These are phyloP conservation scores for Nadsonia fulvescens DNA, from an alignment of 805 yeast species.

Conservation along the genomic window DNA sequence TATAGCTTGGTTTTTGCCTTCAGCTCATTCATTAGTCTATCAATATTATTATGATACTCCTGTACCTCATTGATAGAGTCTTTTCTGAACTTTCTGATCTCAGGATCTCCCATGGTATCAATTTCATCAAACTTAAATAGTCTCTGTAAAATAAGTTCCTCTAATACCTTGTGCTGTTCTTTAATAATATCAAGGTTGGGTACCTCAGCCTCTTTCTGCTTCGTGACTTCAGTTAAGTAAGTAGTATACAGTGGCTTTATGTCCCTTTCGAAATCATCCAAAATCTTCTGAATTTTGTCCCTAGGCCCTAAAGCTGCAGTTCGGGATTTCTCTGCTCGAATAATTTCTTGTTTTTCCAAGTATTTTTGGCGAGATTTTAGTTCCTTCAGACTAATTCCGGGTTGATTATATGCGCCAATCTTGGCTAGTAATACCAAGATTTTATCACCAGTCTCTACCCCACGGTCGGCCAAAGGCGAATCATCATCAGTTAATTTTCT, in stretches of 20 bases:
- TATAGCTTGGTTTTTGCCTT: conserved; percentile 4
- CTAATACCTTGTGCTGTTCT: conserved; percentile 17
- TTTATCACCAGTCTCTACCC: conserved; percentile 35
- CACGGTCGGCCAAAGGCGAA: conserved; percentile 30
- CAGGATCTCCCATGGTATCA: conserved; percentile 17
- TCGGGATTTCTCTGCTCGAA: conserved; percentile 2
- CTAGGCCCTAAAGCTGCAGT: conserved; percentile 8
- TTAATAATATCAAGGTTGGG: too few species aligned
- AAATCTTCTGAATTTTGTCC: conserved; percentile 14
- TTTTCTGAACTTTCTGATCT: conserved; percentile 17
- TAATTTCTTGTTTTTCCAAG: conserved; percentile 5
- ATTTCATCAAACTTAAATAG: conserved; percentile 19
- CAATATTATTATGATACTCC: conserved; percentile 15
- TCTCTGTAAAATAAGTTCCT: conserved; percentile 19
- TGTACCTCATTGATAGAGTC: conserved; percentile 19
- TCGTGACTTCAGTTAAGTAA: conserved; percentile 10
- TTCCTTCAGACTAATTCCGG: conserved; percentile 4
- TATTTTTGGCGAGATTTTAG: conserved; percentile 3
- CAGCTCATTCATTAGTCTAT: conserved; percentile 7
- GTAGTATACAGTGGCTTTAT: conserved; percentile 11
- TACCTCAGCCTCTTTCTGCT: conserved; percentile 10
- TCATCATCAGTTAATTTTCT: conserved; percentile 23
- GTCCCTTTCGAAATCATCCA: conserved; percentile 12
- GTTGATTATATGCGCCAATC: too few species aligned
- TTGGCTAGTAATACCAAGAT: conserved; percentile 13